Base-by-base conservation (phyloP, 768 basidiomycete genomes). In the Solioccasus polychromus region DNA sequence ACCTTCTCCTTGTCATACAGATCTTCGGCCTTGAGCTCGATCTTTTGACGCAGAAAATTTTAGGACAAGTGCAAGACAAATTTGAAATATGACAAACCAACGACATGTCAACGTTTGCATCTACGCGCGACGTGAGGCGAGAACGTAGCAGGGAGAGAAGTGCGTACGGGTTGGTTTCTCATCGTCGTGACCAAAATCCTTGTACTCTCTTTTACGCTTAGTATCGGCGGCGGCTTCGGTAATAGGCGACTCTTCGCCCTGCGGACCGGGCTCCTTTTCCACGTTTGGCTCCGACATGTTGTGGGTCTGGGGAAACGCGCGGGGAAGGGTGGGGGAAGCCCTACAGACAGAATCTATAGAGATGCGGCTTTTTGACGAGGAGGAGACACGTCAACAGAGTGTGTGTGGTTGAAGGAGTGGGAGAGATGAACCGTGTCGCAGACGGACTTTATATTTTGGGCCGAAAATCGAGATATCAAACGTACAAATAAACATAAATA, bases 1-100 rank as follows among this genome's bases (percentile, higher is more conserved):
- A 98, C 95, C 75, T 98, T 98, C 72, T 98, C 95, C 74, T 95
- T 95, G 71, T 96, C 93, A 67, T 96, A 97, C 39, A 93, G 71
- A 67, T 94, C 92, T 68, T 93, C 92, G 4, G 91, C 90, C 67
- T 84, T 92, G 57, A 94, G 78, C 69, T 92, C 87, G 50, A 94
- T 93, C 80, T 75, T 34, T 8, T 8, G 5, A 19, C 5, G 14
- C 2, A 44, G 20, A 34, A 30, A 22, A 24, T 4, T n/a, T 45
- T 14, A 56, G 24, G 4, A 18, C n/a, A 35, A 35, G 8, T 2
- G n/a, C 12, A 0, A 37, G 34, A 34, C 39, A 2, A 10, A 25
- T 45, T 48, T 46, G 31, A 45, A 50, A 54, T 19, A 14, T 19
- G 30, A 50, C 76, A 50, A 53, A 86, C 85, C 59, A 78, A 74